Percentiles rank a stretch among this genome's conserved stretches.
Evolutionary conservation across 768 basidiomycete species (phyloP).

Genomic region (Termitomyces sp.): DNA sequence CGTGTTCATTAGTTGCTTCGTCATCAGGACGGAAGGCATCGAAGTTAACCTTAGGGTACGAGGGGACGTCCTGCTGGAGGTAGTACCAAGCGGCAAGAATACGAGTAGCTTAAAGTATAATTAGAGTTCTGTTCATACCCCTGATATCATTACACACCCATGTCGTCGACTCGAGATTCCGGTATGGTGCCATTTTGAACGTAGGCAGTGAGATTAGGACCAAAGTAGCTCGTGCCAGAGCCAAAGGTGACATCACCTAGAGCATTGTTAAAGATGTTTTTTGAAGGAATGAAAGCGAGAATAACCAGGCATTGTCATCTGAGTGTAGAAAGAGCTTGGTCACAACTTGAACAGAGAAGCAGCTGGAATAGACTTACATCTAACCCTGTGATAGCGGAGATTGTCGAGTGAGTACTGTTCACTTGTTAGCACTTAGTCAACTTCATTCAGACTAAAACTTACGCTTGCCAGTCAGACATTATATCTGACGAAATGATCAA

Average conservation of each 20-base stretch:
- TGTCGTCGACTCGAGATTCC: constrained; percentile 63
- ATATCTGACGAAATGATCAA: constrained; percentile 32
- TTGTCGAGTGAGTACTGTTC: constrained; percentile 49
- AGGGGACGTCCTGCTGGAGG: constrained; percentile 54
- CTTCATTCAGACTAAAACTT: constrained; percentile 12
- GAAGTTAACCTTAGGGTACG: constrained; percentile 68
- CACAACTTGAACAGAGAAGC: neutral
- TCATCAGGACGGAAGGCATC: constrained; percentile 54
- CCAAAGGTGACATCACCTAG: constrained; percentile 36
- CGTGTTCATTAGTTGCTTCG: constrained; percentile 48
- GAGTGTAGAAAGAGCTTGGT: neutral
- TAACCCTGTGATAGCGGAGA: constrained; percentile 53
- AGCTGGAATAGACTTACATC: constrained; percentile 40
- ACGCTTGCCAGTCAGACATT: constrained; percentile 74
- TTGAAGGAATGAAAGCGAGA: too few relatives aligned
- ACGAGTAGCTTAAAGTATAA: constrained; percentile 47
- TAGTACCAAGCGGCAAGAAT: constrained; percentile 71
- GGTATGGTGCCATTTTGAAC: constrained; percentile 73
- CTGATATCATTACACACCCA: constrained; percentile 41
- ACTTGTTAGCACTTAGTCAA: neutral
- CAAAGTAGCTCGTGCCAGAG: constrained; percentile 54
- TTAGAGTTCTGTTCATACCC: neutral
- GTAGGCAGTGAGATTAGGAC: constrained; percentile 59
- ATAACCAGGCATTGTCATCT: constrained; percentile 70
- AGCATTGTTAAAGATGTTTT: neutral